phyloP scores from a whole-genome alignment of 306 rosid species.

The Alnus glutinosa region DNA sequence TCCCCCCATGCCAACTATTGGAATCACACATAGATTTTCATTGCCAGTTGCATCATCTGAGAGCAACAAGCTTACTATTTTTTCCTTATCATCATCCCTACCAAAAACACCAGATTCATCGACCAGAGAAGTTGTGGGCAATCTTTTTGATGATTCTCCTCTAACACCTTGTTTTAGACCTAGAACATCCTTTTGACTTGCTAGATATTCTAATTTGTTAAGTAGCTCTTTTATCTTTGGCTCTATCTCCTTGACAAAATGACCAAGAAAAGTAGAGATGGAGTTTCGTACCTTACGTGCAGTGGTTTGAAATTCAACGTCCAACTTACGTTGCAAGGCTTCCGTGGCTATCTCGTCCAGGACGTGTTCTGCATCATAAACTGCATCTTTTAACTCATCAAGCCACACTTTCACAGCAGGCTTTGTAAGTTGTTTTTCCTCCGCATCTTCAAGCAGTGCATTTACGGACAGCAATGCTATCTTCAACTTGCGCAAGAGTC shows the following conservation, averaged over 20 bases:
- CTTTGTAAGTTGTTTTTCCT: background rate
- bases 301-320: background rate
- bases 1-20: too few relatives aligned
- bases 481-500: background rate
- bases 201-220: background rate
- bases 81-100: background rate
- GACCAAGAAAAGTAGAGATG: too few relatives aligned
- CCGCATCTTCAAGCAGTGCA: background rate
- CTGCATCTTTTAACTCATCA: background rate
- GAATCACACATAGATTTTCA: too few relatives aligned
- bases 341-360: background rate
- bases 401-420: background rate
- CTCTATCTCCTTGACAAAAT: too few relatives aligned
- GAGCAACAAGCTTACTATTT: background rate
- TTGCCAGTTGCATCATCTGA: background rate
- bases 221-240: background rate
- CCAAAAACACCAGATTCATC: background rate
- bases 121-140: too few relatives aligned
- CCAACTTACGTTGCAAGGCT: background rate
- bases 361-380: conserved; percentile 1
- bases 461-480: background rate
- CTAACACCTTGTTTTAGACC: background rate
- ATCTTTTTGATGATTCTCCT: too few relatives aligned
- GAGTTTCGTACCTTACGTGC: background rate
- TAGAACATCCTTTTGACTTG: background rate